These are phyloP conservation scores for Pyrrhoderma lamaoense DNA, from an alignment of 1,284 basidiomycete genomes.

Conservation along the genomic window DNA sequence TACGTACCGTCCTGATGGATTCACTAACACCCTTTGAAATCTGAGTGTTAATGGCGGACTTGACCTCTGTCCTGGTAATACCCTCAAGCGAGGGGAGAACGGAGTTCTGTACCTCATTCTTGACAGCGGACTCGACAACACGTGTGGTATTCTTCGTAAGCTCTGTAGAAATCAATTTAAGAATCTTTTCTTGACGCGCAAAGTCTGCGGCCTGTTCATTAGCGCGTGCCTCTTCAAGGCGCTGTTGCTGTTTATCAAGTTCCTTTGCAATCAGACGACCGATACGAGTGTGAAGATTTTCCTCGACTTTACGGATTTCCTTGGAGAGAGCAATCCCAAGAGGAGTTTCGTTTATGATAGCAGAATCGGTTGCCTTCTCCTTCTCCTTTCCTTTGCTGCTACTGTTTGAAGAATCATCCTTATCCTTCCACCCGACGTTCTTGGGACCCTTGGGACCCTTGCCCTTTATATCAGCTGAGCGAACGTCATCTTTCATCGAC, in stretches of 20 bases:
- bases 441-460: constrained; percentile 56
- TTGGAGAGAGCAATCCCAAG: constrained; percentile 51
- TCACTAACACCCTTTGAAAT: constrained; percentile 65
- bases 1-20: constrained; percentile 61
- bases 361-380: constrained; percentile 35
- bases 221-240: constrained; percentile 68
- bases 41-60: constrained; percentile 64
- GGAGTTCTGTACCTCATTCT: constrained; percentile 69
- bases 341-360: constrained; percentile 41
- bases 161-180: constrained; percentile 79
- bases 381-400: constrained; percentile 37
- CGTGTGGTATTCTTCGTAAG: constrained; percentile 77
- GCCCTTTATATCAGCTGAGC: constrained; percentile 38
- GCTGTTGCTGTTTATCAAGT: constrained; percentile 80
- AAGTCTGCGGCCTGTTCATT: constrained; percentile 73
- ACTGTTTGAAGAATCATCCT: constrained; percentile 34
- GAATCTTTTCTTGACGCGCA: constrained; percentile 74
- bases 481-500: constrained; percentile 48
- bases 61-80: constrained; percentile 73
- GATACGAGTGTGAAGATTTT: constrained; percentile 65
- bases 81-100: constrained; percentile 72
- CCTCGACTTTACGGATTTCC: constrained; percentile 76
- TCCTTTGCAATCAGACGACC: constrained; percentile 72
- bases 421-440: constrained; percentile 29
- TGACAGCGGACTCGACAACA: constrained; percentile 78